Evolutionary conservation across 805 yeast genomes (phyloP), one percentile per base, ranked within the genome.

Genomic region (Teunomyces stri): DNA sequence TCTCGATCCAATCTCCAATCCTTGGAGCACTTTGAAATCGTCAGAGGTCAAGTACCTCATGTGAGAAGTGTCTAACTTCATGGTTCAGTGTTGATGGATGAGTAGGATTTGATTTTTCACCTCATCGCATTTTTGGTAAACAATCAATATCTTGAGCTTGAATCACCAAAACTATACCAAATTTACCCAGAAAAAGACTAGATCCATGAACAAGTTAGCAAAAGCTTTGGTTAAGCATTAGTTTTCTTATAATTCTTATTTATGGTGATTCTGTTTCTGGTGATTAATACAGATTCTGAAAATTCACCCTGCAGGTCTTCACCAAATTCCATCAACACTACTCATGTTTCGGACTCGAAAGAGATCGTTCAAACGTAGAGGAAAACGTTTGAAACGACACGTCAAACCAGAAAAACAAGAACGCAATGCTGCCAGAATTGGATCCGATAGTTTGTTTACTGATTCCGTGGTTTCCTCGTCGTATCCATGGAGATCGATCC

Each of bases 1-100:
- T 52, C 87, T 78, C 1, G 97, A 85, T 10, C 98, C 99, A 64
- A 79, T 75, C 63, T 94, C 98, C 15, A 87, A 87, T 0, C 96
- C 97, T 48, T 85, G 85, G 38, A 94, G 80, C 7, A 90, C 94
- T 48, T 87, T 78, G 74, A 89, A 94, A 70, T 94, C 99, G 53
- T 90, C 97, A 5, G 85, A 76, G 53, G 96, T 84, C 62, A 94
- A 72, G 63, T 94, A 94, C 64, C 98, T 78, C 96, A 94, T 89
- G 66, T 89, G 95, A 6, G 94, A 75, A 0, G 95, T 87, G 57
- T 94, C 97, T 45, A 94, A 74, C 78, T 90, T 94, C 97, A 94
- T 92, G 33, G 42, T 72, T 38, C 35, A 22, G 37, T 33, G 21
- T n/a, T 47, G 31, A 4, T 28, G 12, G 12, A 18, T 12, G 12